Evolutionary conservation across 2,329 filamentous ascomycete genomes (phyloP).

Genomic region (Colletotrichum musicola): DNA sequence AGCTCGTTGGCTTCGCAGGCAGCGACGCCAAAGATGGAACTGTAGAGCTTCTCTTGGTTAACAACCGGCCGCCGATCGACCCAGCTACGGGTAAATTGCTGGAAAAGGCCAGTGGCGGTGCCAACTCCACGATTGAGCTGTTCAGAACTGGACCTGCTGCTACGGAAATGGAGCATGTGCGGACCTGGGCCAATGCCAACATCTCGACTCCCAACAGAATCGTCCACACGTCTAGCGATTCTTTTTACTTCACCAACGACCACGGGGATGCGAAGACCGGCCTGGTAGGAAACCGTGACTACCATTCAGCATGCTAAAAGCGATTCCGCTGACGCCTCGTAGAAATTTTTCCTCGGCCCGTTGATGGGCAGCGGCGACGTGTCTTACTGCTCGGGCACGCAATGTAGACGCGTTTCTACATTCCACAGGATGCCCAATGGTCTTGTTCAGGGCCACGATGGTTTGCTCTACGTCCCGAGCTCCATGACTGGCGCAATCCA

Average conservation of each 20-base stretch:
- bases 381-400: conserved; percentile 43
- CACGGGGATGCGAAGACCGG: conserved; percentile 41
- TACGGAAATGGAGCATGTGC: conserved; percentile 42
- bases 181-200: conserved; percentile 40
- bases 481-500: conserved; percentile 42
- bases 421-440: conserved; percentile 50
- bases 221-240: conserved; percentile 38
- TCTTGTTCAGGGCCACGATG: conserved; percentile 42
- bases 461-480: conserved; percentile 49
- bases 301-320: not conserved
- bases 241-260: conserved; percentile 46
- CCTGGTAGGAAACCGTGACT: conserved; percentile 28
- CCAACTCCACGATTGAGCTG: conserved; percentile 67
- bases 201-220: conserved; percentile 45
- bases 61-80: conserved; percentile 45
- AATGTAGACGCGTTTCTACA: conserved; percentile 41
- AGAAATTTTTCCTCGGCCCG: conserved; percentile 41
- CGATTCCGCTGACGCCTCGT: not conserved
- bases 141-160: conserved; percentile 42
- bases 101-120: conserved; percentile 75
- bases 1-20: conserved; percentile 48
- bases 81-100: conserved; percentile 50
- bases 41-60: conserved; percentile 43
- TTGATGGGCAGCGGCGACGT: conserved; percentile 46
- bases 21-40: conserved; percentile 41